Evolutionary conservation across 129 eudicot species (phyloP), one percentile per base, ranked within the genome.

Genomic region (Calendula officinalis): DNA sequence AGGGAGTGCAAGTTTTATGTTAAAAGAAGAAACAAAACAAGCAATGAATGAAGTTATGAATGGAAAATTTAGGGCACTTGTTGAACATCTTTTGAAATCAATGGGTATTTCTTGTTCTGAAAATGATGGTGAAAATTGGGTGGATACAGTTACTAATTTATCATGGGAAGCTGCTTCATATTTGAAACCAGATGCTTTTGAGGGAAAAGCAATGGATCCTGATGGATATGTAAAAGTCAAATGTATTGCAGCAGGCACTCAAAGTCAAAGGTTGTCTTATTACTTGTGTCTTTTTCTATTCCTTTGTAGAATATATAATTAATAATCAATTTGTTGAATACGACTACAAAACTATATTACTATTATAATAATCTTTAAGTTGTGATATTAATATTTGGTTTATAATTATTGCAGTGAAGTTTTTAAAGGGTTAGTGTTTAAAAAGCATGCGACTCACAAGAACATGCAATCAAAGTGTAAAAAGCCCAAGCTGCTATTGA

Each of bases 381-480:
- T 34, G 33, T 41, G 50, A 37, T 61, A 15, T 27, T 63, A 49
- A 27, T 10, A 41, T 67, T 51, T 8, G 61, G 56, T 67, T 57
- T 70, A 5, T 49, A 22, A 22, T 43, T 40, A 51, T 71, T 82
- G 75, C 79, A 92, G 98, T 73, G 83, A 77, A 77, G 70, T 92
- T 46, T 66, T 92, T 39, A 85, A 74, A 80, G 98, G 98, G 16
- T 72, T 88, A 74, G 91, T 92, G 47, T 92, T 92, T 76, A 92
- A 92, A 56, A 91, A 91, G 80, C 98, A 84, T 68, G 98, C 96
- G 49, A 96, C 98, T 49, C 98, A 87, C 82, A 91, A 92, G 71
- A 96, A 81, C 77, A 92, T 92, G 98, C 91, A 95, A 41, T 85
- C 95, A 58, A 75, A 73, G 67, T 83, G 63, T 76, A 75, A 73